Base-by-base conservation (phyloP, 768 basidiomycete genomes). In the Pluteus cervinus region DNA sequence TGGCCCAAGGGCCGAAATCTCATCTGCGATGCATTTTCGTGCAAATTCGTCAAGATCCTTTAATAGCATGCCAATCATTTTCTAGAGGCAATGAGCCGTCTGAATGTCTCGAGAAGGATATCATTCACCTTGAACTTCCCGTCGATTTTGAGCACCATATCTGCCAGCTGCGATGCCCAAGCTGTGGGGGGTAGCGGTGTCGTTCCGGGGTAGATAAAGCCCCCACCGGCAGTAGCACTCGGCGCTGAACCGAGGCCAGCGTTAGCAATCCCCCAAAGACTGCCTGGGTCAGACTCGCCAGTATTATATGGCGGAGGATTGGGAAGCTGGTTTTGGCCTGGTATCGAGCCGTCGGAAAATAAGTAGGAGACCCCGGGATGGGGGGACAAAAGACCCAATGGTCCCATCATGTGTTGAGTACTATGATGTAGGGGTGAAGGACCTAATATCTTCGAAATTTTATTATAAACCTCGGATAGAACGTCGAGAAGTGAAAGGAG, bases 401-500 rank as follows among this genome's bases (percentile, higher is more conserved):
- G 82, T 43, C 84, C 81, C 77, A 82, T 85, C 62, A 84, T 81
- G 36, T 82, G 72, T 38, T 78, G 78, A 12, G 76, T 62, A 7
- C 68, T 62, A 45, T 76, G 72, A 5, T 81, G 69, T 51, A 88
- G 81, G 0, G 82, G 80, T 1, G 86, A 87, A 4, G 88, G 83
- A 1, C 88, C 88, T 16, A 94, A 78, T 36, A 89, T 75, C 51
- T 79, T 79, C 7, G 75, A 75, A 26, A 94, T 83, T 59, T 88
- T 90, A 60, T 86, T 80, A 65, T 93, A 94, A 21, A 88, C 78
- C 52, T 91, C 88, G 12, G 86, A 86, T 26, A 93, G 73, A 33
- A 93, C 84, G 53, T 93, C 91, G 37, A 91, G 79, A 18, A 91
- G 77, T 23, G 90, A 88, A 37, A 90, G 75, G 24, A 92, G 75